Evolutionary conservation across 1,139 yeast genomes (phyloP), one percentile per base, ranked within the genome.

Genomic region (Petasospora fabianii): DNA sequence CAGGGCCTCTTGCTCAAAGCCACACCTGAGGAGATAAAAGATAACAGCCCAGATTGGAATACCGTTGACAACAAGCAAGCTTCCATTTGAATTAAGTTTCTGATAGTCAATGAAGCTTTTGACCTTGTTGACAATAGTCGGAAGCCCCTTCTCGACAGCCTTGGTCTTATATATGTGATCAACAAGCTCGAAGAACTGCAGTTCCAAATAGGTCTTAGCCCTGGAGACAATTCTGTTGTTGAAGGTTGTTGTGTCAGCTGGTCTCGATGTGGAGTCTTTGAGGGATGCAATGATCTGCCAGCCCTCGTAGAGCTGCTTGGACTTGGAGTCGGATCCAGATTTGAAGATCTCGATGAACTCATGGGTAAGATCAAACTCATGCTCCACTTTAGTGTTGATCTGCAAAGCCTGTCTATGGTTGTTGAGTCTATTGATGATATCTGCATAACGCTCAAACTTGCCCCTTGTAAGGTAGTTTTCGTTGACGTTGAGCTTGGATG

Each of bases 11-110:
- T 75, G 66, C 46, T 77, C 66, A 50, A 84, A 75, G 2, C 98
- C 98, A 7, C 92, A 80, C 55, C 98, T 79, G 41, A 92, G 62
- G 50, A 92, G 69, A 60, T 85, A 90, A 58, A 84, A 94, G 6
- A 92, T 65, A 37, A 88, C 66, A 0, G 96, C 96, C 98, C 98
- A 92, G 16, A 92, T 75, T 5, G 97, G 97, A 1, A 77, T 69
- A 11, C 90, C 90, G 61, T 92, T 90, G 19, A 87, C 80, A 42
- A 80, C 65, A 27, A 80, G 73, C 36, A 82, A 51, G 42, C 73
- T 71, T 9, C 69, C 64, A 41, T 66, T 66, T 6, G 59, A 53
- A 39, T 71, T 66, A 36, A 73, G 70, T 42, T 66, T 54, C 56
- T 71, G 60, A 58, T 61, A 51, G 54, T 82, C 69, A 55, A 81